These are phyloP conservation scores for Trichosanthes cucumerina DNA, from an alignment of 306 rosid species.

Conservation along the genomic window DNA sequence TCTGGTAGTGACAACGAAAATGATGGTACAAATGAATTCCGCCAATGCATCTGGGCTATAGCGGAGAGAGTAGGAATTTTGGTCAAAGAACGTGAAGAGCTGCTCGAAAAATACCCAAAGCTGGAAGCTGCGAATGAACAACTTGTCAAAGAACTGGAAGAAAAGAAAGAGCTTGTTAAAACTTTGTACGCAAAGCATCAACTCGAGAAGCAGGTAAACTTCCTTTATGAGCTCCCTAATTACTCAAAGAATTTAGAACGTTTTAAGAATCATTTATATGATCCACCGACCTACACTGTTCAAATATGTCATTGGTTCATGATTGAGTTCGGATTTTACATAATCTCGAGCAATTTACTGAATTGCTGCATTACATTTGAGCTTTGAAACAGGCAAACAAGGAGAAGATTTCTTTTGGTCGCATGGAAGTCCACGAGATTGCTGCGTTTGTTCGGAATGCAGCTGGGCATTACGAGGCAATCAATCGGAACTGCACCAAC, in stretches of 20 bases:
- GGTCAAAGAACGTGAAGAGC: constrained; percentile 70
- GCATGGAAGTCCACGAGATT: constrained; percentile 79
- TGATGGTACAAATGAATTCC: constrained; percentile 69
- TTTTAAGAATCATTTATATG: not conserved
- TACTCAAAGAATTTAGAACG: not conserved
- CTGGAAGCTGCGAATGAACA: constrained; percentile 68
- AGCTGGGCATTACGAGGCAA: constrained; percentile 79
- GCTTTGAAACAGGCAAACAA: constrained; percentile 68
- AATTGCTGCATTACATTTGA: constrained; percentile 13
- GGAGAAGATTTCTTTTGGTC: constrained; percentile 84
- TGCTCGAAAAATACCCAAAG: constrained; percentile 60
- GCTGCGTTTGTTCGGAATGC: constrained; percentile 82
- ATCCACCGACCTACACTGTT: not conserved
- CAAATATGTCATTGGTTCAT: not conserved
- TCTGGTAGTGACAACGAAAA: constrained; percentile 72
- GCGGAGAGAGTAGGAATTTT: constrained; percentile 69
- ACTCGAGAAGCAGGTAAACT: constrained; percentile 82
- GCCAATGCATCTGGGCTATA: constrained; percentile 58
- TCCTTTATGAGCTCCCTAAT: not conserved
- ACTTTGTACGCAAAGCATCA: constrained; percentile 80
- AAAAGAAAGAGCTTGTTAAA: constrained; percentile 67
- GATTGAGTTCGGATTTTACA: not conserved
- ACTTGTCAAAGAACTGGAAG: constrained; percentile 76
- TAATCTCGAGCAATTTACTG: not conserved
- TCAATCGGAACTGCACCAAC: constrained; percentile 65